Base-by-base conservation (phyloP, 495 filamentous ascomycete species). In the Lepidopterella palustris region DNA sequence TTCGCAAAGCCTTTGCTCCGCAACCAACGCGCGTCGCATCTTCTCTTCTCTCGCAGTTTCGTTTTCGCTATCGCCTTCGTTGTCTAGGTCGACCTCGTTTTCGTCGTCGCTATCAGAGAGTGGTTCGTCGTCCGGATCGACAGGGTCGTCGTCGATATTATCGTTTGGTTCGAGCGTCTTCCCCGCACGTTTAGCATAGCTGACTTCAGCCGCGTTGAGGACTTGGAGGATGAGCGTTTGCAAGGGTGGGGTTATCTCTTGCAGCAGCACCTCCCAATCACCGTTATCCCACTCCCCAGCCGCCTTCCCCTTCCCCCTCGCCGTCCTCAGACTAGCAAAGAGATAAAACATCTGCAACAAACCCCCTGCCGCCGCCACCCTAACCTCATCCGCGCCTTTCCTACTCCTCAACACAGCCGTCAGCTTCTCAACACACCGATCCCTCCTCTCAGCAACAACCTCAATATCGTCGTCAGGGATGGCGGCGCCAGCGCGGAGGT, bases 1-100 rank as follows among this genome's bases (percentile, higher is more conserved):
- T 67, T 90, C 88, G 73, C 92, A 96, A 0, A 97, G 77, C 20
- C 84, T 80, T 67, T 92, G 83, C 70, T 97, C 92, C 2, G 88
- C 81, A 39, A 88, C 73, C 15, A 95, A 74, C 55, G 82, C 80
- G 26, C 79, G 78, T 18, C 64, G 66, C 32, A 61, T 15, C 55
- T 68, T 66, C 45, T 80, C 77, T 15, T 42, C 35, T 3, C 35
- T 11, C 6, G 47, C 47, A 6, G 20, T 24, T 5, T 24, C 47
- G 26, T 42, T 42, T 1, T 11, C 39, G 13, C 13, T 15, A 20
- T 6, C 20, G 2, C 39, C 39, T 1, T 42, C 39, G 13, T 15
- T 20, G 20, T 50, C 47, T 15, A 24, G 15, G 4, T 80, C 80
- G 1, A 82, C 80, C 5, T 80, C 76, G 9, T 79, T 79, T 6